Conservation (phyloP, 2,329 filamentous ascomycete species). For the Plectosphaerella sp. region DNA sequence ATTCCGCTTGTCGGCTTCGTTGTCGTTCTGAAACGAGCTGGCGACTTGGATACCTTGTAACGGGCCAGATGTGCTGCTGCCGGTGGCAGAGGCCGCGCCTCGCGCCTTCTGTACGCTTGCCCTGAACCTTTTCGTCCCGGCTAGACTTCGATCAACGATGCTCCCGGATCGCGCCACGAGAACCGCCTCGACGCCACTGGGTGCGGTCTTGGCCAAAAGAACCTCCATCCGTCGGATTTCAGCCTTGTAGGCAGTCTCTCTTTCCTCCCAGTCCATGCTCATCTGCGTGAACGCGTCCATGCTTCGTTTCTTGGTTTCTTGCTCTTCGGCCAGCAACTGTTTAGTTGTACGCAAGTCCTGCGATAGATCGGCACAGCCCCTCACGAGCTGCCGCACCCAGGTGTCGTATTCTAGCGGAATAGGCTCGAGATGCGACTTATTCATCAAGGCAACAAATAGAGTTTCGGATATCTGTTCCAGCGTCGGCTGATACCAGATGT, state of each 20-base stretch:
- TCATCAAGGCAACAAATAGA: slow-evolving; percentile 37
- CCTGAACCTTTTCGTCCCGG: slow-evolving; percentile 22
- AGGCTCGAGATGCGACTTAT: slow-evolving; percentile 23
- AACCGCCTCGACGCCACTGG: slow-evolving; percentile 38
- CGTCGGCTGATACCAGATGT: slow-evolving; percentile 33
- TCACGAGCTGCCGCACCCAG: slow-evolving; percentile 32
- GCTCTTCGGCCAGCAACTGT: slow-evolving; percentile 6
- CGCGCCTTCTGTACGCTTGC: slow-evolving; percentile 22
- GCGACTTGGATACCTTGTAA: too few relatives aligned
- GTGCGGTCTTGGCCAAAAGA: slow-evolving; percentile 25
- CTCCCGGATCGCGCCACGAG: slow-evolving; percentile 36
- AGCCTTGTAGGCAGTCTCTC: slow-evolving; percentile 30
- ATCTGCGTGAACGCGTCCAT: slow-evolving; percentile 28
- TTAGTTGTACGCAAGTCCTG: slow-evolving; percentile 12
- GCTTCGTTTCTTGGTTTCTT: slow-evolving; percentile 14
- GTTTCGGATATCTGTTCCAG: slow-evolving; percentile 38
- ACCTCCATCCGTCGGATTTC: slow-evolving; percentile 35
- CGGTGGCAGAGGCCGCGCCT: too few relatives aligned
- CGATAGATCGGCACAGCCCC: slow-evolving; percentile 26
- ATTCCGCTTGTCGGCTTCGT: too few relatives aligned
- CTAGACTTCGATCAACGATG: slow-evolving; percentile 30
- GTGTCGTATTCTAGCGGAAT: slow-evolving; percentile 36
- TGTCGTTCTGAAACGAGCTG: too few relatives aligned
- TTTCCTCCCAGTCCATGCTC: slow-evolving; percentile 30
- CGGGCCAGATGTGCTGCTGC: too few relatives aligned